Conservation (phyloP, 1,284 basidiomycete genomes). For the Rhodofomes roseus region DNA sequence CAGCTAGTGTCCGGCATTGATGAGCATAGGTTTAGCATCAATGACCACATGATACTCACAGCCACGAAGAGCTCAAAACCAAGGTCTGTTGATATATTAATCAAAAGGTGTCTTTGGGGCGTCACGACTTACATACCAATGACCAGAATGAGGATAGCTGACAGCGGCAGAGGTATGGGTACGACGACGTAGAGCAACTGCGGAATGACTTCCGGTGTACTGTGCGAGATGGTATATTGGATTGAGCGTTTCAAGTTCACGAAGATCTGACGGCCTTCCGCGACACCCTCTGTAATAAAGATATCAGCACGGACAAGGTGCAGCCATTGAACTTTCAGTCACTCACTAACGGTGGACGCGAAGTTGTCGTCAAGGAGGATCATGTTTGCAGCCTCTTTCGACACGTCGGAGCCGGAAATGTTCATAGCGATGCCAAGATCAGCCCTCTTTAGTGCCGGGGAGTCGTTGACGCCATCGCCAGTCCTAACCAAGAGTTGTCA, state of each 20-base stretch:
- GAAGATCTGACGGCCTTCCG: conserved; percentile 67
- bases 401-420: conserved; percentile 68
- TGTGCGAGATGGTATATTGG: conserved; percentile 68
- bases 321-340: neutral
- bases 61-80: conserved; percentile 67
- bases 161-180: conserved; percentile 61
- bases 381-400: conserved; percentile 74
- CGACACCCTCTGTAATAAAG: conserved; percentile 49
- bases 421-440: conserved; percentile 77
- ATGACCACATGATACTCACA: conserved; percentile 31
- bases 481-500: conserved; percentile 28
- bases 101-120: no score
- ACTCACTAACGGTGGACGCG: conserved; percentile 66
- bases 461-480: conserved; percentile 70
- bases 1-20: conserved; percentile 32
- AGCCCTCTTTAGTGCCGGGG: conserved; percentile 67
- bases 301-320: neutral
- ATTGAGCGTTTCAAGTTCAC: conserved; percentile 68
- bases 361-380: conserved; percentile 69
- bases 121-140: conserved; percentile 58
- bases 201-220: conserved; percentile 65
- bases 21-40: neutral
- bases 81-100: conserved; percentile 42
- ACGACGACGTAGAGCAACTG: conserved; percentile 66
- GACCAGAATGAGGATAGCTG: conserved; percentile 66